Evolutionary conservation across 768 basidiomycete species (phyloP).

Genomic region (Hericium alpestre): DNA sequence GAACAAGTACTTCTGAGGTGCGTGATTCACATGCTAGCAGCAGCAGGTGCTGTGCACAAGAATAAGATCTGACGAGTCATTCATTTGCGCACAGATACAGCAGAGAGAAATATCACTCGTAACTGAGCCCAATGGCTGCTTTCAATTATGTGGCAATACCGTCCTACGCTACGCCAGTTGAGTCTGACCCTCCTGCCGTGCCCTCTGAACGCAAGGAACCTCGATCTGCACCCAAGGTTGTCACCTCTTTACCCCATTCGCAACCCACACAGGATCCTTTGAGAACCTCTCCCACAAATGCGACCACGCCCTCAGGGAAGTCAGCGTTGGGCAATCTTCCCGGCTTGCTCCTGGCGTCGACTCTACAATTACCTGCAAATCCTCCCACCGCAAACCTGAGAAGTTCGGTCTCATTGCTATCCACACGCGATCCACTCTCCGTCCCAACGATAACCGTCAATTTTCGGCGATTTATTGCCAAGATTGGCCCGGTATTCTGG

Average conservation of each 20-base stretch:
- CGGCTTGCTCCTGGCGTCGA: slow-evolving; percentile 5
- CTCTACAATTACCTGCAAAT: slow-evolving; percentile 10
- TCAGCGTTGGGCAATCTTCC: slow-evolving; percentile 11
- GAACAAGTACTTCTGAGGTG: too few relatives aligned
- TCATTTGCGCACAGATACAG: too few relatives aligned
- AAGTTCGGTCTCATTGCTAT: slow-evolving; percentile 32
- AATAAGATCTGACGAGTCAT: too few relatives aligned
- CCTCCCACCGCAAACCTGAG: slow-evolving; percentile 8
- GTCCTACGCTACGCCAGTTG: slow-evolving; percentile 5
- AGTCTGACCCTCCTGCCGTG: not conserved
- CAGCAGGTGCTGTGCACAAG: too few relatives aligned
- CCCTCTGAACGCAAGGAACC: not conserved
- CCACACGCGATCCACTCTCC: slow-evolving; percentile 59
- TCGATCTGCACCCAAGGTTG: not conserved
- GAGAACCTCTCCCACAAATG: not conserved
- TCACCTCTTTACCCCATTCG: slow-evolving; percentile 1
- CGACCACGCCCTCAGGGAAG: slow-evolving; percentile 1
- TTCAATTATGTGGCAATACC: slow-evolving; percentile 12
- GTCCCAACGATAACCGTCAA: slow-evolving; percentile 69
- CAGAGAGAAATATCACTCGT: too few relatives aligned
- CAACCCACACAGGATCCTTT: not conserved
- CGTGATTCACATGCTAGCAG: too few relatives aligned
- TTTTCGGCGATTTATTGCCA: slow-evolving; percentile 71
- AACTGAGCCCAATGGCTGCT: not conserved
- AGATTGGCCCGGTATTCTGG: slow-evolving; percentile 78